Percentiles rank a stretch among this genome's conserved stretches.
Evolutionary conservation across 2,329 filamentous ascomycete genomes (phyloP).

Genomic region (Phialemoniopsis sp.): DNA sequence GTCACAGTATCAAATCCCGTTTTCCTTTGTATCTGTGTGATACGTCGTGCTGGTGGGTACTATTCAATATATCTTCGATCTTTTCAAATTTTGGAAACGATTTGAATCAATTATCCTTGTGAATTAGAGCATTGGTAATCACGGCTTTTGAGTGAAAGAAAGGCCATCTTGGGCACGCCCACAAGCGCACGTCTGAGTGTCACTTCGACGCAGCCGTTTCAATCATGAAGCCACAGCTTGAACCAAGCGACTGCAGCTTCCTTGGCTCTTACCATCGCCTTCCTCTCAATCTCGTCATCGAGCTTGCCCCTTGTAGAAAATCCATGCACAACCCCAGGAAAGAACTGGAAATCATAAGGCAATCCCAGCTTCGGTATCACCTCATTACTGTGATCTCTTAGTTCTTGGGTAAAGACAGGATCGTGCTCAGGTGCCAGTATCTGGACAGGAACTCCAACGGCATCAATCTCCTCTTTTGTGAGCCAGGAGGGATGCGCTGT

Average conservation of each 20-base stretch:
- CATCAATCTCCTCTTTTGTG: conserved; percentile 39
- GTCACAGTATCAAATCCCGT: no score
- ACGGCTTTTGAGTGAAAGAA: no score
- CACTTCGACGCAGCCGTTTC: no score
- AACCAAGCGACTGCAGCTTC: conserved; percentile 42
- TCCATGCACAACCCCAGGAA: conserved; percentile 42
- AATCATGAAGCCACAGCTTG: conserved; percentile 17
- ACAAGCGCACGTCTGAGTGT: no score
- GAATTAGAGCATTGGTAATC: no score
- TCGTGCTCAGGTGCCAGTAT: conserved; percentile 46
- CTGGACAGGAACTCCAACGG: conserved; percentile 42
- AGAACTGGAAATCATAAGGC: conserved; percentile 45
- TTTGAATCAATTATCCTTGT: no score
- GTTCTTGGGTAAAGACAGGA: conserved; percentile 30
- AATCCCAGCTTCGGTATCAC: conserved; percentile 30
- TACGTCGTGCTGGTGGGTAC: no score
- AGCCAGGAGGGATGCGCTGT: conserved; percentile 39
- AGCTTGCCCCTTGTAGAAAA: conserved; percentile 37
- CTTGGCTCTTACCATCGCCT: conserved; percentile 42
- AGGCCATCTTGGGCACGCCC: no score
- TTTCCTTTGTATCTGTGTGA: no score
- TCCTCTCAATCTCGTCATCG: conserved; percentile 29
- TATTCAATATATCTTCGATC: no score
- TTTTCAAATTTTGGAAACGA: no score
- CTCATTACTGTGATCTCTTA: conserved; percentile 37